Percentiles rank a stretch among this genome's conserved stretches.
phyloP scores from a whole-genome alignment of 768 basidiomycete genomes.

The Imleria badia region DNA sequence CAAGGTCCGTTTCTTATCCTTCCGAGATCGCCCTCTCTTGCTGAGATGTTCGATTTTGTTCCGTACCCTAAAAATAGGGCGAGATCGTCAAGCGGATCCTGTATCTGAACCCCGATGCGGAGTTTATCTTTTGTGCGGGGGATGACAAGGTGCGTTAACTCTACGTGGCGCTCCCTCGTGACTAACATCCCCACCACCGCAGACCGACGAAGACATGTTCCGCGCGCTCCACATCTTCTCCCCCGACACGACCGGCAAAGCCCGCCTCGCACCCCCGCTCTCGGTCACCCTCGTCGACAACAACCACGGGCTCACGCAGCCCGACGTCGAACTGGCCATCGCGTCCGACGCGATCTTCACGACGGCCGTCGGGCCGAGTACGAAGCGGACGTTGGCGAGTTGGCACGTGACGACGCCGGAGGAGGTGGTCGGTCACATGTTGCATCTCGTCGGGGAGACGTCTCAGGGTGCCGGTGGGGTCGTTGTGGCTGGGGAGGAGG shows the following conservation, averaged over 20 bases:
- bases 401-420: constrained; percentile 92
- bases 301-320: constrained; percentile 23
- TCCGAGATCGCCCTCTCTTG: neutral
- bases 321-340: constrained; percentile 62
- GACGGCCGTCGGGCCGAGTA: constrained; percentile 88
- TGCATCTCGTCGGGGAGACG: constrained; percentile 52
- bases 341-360: constrained; percentile 78
- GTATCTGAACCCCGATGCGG: constrained; percentile 90
- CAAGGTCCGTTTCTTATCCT: constrained; percentile 50
- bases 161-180: too few species aligned
- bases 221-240: constrained; percentile 73
- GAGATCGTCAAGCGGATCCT: constrained; percentile 96
- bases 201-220: constrained; percentile 99
- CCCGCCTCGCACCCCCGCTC: constrained; percentile 57
- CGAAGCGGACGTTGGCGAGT: constrained; percentile 84
- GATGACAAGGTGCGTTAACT: constrained; percentile 89
- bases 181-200: neutral
- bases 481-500: neutral
- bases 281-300: constrained; percentile 41
- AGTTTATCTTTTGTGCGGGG: constrained; percentile 96
- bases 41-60: neutral
- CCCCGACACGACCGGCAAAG: constrained; percentile 33
- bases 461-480: neutral
- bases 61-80: constrained; percentile 44
- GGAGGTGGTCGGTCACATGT: constrained; percentile 82